A percentile compares a stretch with the other conserved stretches of the same genome.
Conservation (phyloP, 208 protist species). For the Naegleria gruberi region DNA sequence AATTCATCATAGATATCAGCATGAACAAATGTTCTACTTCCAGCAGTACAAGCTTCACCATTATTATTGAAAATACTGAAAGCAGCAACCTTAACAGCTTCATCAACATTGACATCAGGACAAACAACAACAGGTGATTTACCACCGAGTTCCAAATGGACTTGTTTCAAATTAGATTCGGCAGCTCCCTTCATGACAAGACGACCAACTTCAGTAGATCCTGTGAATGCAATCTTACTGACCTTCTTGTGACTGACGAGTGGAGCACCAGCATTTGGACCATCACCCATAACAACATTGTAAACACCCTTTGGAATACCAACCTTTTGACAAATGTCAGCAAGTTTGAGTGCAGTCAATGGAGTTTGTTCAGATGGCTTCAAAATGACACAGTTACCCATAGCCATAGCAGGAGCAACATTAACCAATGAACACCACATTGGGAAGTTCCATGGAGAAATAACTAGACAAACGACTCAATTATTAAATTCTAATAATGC, state of each 20-base stretch:
- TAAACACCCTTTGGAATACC: slow-evolving; percentile 72
- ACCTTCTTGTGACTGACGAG: slow-evolving; percentile 57
- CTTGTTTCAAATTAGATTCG: slow-evolving; percentile 65
- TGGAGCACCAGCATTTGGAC: slow-evolving; percentile 54
- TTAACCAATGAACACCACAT: slow-evolving; percentile 43
- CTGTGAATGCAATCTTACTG: slow-evolving; percentile 78
- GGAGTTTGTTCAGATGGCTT: slow-evolving; percentile 80
- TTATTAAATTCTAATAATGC: not conserved
- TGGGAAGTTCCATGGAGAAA: slow-evolving; percentile 13
- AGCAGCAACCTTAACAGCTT: slow-evolving; percentile 56
- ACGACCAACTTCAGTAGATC: slow-evolving; percentile 60
- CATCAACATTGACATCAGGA: slow-evolving; percentile 62
- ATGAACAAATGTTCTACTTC: slow-evolving; percentile 70
- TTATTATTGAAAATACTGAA: slow-evolving; percentile 62
- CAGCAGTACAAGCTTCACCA: slow-evolving; percentile 68
- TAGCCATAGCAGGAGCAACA: slow-evolving; percentile 62
- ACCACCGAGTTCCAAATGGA: slow-evolving; percentile 70
- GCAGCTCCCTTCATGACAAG: slow-evolving; percentile 56
- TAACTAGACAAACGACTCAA: not conserved
- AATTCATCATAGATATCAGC: slow-evolving; percentile 71
- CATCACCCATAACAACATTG: slow-evolving; percentile 70
- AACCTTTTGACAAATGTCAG: slow-evolving; percentile 62
- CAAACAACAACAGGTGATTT: slow-evolving; percentile 77
- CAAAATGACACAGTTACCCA: slow-evolving; percentile 68
- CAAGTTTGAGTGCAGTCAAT: slow-evolving; percentile 65